Base-by-base conservation (phyloP, 2,329 filamentous ascomycete genomes). In the Macrophomina pseudophaseolina region DNA sequence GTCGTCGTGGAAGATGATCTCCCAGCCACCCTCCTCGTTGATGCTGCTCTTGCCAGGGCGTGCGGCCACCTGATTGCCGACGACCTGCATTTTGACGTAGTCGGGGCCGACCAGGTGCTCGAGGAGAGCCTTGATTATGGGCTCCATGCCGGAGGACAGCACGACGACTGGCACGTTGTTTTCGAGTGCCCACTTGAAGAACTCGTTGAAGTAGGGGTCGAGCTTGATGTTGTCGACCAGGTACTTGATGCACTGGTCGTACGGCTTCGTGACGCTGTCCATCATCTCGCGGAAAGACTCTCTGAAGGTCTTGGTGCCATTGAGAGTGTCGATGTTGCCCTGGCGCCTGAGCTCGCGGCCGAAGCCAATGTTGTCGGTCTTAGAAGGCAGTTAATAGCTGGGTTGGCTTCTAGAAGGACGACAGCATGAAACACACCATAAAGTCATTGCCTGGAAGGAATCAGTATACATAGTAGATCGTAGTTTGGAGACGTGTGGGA, bases 81-180 rank as follows among this genome's bases (percentile, higher is more conserved):
- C 89, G 75, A 99, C 95, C 80, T 95, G 89, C 76, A 98, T 90
- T 75, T 94, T 87, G 56, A 88, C 84, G 40, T 88, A 87, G 71
- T 91, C 89, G 35, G 91, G 88, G n/a, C 94, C 94, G 3, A 98
- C 84, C 60, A 97, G 85, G 72, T 91, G 88, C 69, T 90, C 86
- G 68, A 99, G 84, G 70, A 98, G 84, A 16, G 91, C 92, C 68
- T 89, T 88, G 77, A 99, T 97, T 72, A 98, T 88, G 44, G 94
- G 94, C 72, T 89, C 86, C 95, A 99, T 98, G 70, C 95, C 95
- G 52, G 91, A 92, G 69, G 91, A 95, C 40, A 99, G 84, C 28
- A 99, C 91, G 23, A 98, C 93, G 69, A 97, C 91, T 32, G 95
- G 95, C 14, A 98, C 88, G 76, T 97, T 94, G 80, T 94, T 89